These are phyloP conservation scores for Podospora pseudopauciseta DNA, from an alignment of 495 filamentous ascomycete species.

Conservation along the genomic window DNA sequence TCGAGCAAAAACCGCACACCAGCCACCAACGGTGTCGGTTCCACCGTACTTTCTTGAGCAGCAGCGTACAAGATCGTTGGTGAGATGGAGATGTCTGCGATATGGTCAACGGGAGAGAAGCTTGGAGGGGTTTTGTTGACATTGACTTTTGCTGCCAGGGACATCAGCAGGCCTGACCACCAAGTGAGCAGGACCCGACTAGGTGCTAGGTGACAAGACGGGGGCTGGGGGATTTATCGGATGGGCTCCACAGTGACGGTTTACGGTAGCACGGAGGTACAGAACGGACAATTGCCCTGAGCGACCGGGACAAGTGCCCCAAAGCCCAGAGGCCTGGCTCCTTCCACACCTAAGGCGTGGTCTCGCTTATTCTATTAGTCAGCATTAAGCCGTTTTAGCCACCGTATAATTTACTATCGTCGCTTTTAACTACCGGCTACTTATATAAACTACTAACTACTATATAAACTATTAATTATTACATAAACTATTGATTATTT, in stretches of 20 bases:
- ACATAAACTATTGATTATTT: too few species aligned
- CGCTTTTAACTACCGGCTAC: too few species aligned
- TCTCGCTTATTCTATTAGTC: too few species aligned
- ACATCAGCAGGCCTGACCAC: background rate
- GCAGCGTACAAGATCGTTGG: constrained; percentile 1
- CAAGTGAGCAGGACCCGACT: constrained; percentile 6
- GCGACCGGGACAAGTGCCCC: too few species aligned
- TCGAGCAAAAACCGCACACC: background rate
- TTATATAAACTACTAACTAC: too few species aligned
- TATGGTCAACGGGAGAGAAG: background rate
- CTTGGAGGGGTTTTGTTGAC: constrained; percentile 20
- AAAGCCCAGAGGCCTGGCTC: too few species aligned
- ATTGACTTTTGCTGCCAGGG: constrained; percentile 19
- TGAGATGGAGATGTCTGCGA: constrained; percentile 7
- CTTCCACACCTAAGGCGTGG: too few species aligned
- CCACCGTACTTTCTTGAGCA: background rate
- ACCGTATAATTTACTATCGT: too few species aligned
- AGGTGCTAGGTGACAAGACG: background rate
- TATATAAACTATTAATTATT: too few species aligned
- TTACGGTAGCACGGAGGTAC: too few species aligned
- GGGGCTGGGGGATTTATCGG: constrained; percentile 8
- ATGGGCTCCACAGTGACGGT: constrained; percentile 5
- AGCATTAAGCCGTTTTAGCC: too few species aligned
- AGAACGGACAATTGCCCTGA: too few species aligned
- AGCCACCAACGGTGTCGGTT: background rate